Base-by-base conservation (phyloP, 495 filamentous ascomycete species). In the Letharia columbiana region DNA sequence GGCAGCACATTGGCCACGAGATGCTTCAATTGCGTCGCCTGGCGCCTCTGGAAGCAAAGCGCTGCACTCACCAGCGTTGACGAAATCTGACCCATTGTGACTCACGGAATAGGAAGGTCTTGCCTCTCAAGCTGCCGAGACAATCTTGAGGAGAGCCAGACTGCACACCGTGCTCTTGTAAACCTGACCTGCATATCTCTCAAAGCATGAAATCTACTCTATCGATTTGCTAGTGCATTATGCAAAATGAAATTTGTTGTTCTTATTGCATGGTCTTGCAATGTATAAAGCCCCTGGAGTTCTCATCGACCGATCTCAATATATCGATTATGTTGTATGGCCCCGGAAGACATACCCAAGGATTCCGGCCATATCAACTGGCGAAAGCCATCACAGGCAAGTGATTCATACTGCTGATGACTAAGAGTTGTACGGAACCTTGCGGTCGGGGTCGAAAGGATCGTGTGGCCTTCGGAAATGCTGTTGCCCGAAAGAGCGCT, bases 241-340 rank as follows among this genome's bases (percentile, higher is more conserved):
- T 28, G 49, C 49, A 52, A 2, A 12, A 8, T 52, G 49, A 10
- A 18, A 35, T 15, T 56, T 5, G 52, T 15, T 17, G 28, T 33
- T 28, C 15, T 15, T 56, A 4, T 35, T 28, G 13, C 52, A 18
- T 3, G 10, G 1, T 56, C 31, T 56, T 56, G 13, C 23, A 35
- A 17, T 56, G 28, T 56, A 56, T 56, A 56, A 56, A 56, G 31
- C 12, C 52, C 9, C 52, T 56, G 7, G 28, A 35, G 35, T 35
- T 20, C 52, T 56, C 52, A 56, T 56, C 52, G 52, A 56, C 52
- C 52, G 52, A 56, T 56, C 52, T 56, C 31, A 54, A 54, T 2
- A 28, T 33, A 4, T 35, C 52, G 28, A 56, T 0, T 18, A 18
- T 33, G 1, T 18, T 18, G 11, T 12, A 35, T 56, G 11, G 52